These are phyloP conservation scores for Herpetomonas tarakana DNA, from an alignment of 208 protist genomes.

Conservation along the genomic window DNA sequence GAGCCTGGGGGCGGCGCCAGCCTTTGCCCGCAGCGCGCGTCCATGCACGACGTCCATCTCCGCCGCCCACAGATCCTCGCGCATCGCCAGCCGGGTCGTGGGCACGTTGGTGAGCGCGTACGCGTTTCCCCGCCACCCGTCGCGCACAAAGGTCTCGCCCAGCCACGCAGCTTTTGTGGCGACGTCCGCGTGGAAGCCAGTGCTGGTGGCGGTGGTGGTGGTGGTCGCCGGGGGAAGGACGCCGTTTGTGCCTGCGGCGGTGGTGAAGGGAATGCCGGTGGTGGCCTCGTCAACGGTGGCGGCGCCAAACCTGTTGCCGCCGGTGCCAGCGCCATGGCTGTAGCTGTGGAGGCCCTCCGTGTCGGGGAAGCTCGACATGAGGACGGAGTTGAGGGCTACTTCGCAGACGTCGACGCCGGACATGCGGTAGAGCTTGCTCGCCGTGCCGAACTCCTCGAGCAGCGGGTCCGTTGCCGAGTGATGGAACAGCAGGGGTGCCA, in stretches of 20 bases:
- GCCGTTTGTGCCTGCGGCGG: not conserved
- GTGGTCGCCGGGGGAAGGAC: too few relatives aligned
- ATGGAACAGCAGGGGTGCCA: conserved; percentile 93
- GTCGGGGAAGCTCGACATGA: conserved; percentile 74
- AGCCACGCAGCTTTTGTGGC: conserved; percentile 57
- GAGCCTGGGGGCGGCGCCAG: not conserved
- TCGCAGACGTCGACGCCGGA: conserved; percentile 81
- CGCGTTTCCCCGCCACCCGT: conserved; percentile 55
- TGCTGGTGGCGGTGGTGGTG: not conserved
- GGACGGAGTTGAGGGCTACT: conserved; percentile 80
- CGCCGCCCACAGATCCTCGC: conserved; percentile 60
- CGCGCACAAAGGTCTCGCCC: conserved; percentile 55
- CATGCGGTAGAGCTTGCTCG: conserved; percentile 64
- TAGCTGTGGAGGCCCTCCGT: not conserved
- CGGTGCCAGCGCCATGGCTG: too few relatives aligned
- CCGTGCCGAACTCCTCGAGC: conserved; percentile 84
- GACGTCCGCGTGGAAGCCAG: too few relatives aligned
- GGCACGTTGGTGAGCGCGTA: conserved; percentile 69
- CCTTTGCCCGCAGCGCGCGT: conserved; percentile 5
- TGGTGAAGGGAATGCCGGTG: not conserved
- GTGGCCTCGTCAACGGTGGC: too few relatives aligned
- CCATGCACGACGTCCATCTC: conserved; percentile 39
- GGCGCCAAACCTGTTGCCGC: not conserved
- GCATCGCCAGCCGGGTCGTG: conserved; percentile 65
- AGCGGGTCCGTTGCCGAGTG: conserved; percentile 79